phyloP scores from a whole-genome alignment of 371 early-diverging fungal genomes.

The Furculomyces boomerangus region DNA sequence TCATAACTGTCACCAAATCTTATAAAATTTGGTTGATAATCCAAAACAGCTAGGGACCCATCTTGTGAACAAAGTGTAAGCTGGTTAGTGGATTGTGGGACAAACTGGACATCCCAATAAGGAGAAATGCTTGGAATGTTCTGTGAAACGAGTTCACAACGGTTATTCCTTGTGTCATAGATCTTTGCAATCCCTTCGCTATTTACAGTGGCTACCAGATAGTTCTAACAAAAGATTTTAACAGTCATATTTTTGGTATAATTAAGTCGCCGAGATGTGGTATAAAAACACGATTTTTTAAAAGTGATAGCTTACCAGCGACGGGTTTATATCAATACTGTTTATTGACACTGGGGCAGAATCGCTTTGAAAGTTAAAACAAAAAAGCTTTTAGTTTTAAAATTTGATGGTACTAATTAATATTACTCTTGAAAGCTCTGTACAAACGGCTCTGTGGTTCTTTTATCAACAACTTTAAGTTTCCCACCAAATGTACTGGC shows the following conservation, averaged over 20 bases:
- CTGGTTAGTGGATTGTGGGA: neutral
- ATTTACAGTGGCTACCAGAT: slow-evolving; percentile 1
- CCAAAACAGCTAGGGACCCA: neutral
- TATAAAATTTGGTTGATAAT: neutral
- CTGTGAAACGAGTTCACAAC: neutral
- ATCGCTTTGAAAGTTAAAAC: neutral
- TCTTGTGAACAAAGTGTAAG: neutral
- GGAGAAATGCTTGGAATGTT: neutral
- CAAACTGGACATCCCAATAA: slow-evolving; percentile 1
- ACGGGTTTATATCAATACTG: neutral
- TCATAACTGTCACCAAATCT: neutral
- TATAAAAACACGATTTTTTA: neutral
- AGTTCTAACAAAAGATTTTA: neutral
- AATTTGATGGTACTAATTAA: neutral
- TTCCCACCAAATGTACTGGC: neutral
- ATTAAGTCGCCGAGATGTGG: neutral
- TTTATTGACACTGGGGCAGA: neutral
- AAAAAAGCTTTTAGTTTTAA: neutral
- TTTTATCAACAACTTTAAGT: neutral
- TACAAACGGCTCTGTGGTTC: neutral
- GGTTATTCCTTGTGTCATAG: neutral
- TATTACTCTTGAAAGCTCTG: neutral
- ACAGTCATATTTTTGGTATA: neutral
- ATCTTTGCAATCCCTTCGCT: neutral
- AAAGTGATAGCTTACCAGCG: neutral